Evolutionary conservation across 2,329 filamentous ascomycete species (phyloP).

Genomic region (Dothideomycetes sp.): DNA sequence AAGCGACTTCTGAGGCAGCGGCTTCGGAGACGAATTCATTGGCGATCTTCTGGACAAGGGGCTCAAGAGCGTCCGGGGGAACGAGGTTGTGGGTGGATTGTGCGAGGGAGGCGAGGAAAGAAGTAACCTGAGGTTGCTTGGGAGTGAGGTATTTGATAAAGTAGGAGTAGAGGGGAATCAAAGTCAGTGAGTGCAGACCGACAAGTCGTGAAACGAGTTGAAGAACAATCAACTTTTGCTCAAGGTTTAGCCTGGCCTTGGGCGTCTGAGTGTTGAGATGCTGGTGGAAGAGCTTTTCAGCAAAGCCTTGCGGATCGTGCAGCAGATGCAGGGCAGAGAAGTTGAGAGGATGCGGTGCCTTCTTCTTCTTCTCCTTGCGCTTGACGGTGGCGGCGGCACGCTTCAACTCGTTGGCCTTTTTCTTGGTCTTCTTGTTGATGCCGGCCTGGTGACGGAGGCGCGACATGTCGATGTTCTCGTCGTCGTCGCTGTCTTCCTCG

Average conservation of each 20-base stretch:
- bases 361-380: conserved; percentile 77
- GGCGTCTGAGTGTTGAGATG: conserved; percentile 67
- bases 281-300: conserved; percentile 80
- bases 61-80: conserved; percentile 84
- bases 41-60: conserved; percentile 86
- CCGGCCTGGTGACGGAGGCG: conserved; percentile 75
- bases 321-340: conserved; percentile 92
- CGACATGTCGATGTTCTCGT: conserved; percentile 64
- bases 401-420: conserved; percentile 68
- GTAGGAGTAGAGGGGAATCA: conserved; percentile 90
- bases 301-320: conserved; percentile 89
- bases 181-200: conserved; percentile 82
- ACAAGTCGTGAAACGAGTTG: conserved; percentile 86
- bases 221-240: conserved; percentile 81
- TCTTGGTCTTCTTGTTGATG: conserved; percentile 96
- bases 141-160: conserved; percentile 85
- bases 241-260: conserved; percentile 75
- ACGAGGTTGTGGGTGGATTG: conserved; percentile 87
- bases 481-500: conserved; percentile 80
- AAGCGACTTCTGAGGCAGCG: conserved; percentile 78
- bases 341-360: conserved; percentile 77
- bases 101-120: conserved; percentile 83
- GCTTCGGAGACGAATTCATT: conserved; percentile 98
- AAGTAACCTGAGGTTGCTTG: conserved; percentile 80
- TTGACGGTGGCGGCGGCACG: conserved; percentile 77